Conservation (phyloP, 2,329 filamentous ascomycete genomes). For the Penicillium sp. region DNA sequence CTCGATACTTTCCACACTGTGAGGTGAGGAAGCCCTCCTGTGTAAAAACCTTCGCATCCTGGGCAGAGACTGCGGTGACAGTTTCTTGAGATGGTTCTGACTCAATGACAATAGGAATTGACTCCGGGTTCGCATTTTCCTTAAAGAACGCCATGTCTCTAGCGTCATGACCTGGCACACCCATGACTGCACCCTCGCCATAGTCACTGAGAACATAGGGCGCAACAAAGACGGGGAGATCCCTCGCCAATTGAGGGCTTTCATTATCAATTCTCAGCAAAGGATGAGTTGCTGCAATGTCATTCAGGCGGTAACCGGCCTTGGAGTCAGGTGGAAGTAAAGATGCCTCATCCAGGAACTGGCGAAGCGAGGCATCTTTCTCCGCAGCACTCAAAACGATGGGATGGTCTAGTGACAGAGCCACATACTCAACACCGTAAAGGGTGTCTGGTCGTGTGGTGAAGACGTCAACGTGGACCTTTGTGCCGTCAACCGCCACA, state of each 20-base stretch:
- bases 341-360: conserved; percentile 62
- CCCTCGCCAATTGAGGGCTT: conserved; percentile 36
- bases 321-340: conserved; percentile 59
- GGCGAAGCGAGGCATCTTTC: conserved; percentile 61
- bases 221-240: conserved; percentile 75
- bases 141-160: conserved; percentile 81
- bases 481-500: conserved; percentile 47
- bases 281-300: conserved; percentile 65
- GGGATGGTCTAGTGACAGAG: conserved; percentile 72
- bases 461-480: conserved; percentile 65
- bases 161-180: conserved; percentile 80
- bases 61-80: conserved; percentile 24
- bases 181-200: conserved; percentile 87
- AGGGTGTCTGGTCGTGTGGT: conserved; percentile 84
- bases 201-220: conserved; percentile 85
- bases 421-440: conserved; percentile 83
- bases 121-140: conserved; percentile 62
- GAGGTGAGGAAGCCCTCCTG: conserved; percentile 68
- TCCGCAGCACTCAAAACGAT: conserved; percentile 64
- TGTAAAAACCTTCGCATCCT: conserved; percentile 58
- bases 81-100: conserved; percentile 38
- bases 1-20: conserved; percentile 64
- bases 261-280: conserved; percentile 57
- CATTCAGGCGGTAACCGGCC: conserved; percentile 66
- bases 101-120: conserved; percentile 63